These are phyloP conservation scores for Chloranthus sessilifolius DNA, from an alignment of 164 flowering plant genomes.

Conservation along the genomic window DNA sequence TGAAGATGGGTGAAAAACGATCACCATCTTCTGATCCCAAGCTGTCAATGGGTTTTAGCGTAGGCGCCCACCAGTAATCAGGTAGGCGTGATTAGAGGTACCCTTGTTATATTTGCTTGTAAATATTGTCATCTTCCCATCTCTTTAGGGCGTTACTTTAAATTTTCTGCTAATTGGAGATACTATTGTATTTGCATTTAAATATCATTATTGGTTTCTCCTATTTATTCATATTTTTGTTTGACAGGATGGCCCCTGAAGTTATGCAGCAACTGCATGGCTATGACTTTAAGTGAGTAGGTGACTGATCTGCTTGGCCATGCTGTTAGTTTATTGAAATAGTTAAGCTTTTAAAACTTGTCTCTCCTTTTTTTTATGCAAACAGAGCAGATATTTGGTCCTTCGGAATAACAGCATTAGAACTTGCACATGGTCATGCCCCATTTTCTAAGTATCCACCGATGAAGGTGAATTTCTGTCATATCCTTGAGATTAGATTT, in stretches of 20 bases:
- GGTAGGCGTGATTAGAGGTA: no score
- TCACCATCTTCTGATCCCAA: no score
- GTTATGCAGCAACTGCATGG: slow-evolving; percentile 94
- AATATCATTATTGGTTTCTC: slow-evolving; percentile 6
- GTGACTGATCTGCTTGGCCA: not conserved
- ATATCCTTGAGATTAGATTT: no score
- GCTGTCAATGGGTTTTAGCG: no score
- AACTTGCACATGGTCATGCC: slow-evolving; percentile 97
- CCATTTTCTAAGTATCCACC: slow-evolving; percentile 97
- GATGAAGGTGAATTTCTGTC: slow-evolving; percentile 69
- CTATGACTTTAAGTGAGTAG: slow-evolving; percentile 85
- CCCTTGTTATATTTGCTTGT: no score
- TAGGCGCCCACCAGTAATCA: no score
- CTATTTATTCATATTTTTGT: slow-evolving; percentile 2
- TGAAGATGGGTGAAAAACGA: no score
- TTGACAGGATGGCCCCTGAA: slow-evolving; percentile 93
- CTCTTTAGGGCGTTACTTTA: no score
- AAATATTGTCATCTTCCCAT: no score
- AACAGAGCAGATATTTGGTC: slow-evolving; percentile 98
- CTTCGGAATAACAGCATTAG: slow-evolving; percentile 91
- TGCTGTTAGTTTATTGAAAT: no score
- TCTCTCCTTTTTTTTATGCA: not conserved
- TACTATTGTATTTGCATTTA: not conserved
- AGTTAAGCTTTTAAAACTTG: no score
- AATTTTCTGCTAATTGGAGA: not conserved